These are phyloP conservation scores for Akanthomyces muscarius DNA, from an alignment of 2,329 filamentous ascomycete genomes.

Conservation along the genomic window DNA sequence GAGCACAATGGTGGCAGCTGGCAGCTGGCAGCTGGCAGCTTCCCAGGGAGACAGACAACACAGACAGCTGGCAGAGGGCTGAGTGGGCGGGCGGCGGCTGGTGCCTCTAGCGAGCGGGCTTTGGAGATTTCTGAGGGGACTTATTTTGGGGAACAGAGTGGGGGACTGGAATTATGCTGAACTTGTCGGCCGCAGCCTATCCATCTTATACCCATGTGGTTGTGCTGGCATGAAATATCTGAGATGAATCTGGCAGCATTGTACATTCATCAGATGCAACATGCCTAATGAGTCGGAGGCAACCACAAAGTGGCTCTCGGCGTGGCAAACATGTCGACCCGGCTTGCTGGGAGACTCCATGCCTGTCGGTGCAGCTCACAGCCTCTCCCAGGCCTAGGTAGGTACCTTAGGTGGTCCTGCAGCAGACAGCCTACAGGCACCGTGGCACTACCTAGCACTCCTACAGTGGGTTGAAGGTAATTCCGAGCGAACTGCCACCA, in stretches of 20 bases:
- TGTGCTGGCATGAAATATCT: no score
- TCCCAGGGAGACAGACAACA: no score
- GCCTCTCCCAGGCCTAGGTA: no score
- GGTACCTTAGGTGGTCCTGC: no score
- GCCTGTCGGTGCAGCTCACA: no score
- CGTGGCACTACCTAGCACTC: no score
- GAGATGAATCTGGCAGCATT: not conserved
- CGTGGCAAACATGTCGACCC: not conserved
- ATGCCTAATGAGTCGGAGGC: not conserved
- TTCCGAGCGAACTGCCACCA: no score
- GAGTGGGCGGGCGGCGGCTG: not conserved
- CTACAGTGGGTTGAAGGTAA: no score
- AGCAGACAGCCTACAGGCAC: no score
- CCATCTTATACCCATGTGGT: no score
- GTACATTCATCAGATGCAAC: not conserved
- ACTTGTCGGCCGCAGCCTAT: no score
- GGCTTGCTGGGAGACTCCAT: not conserved
- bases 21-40: not conserved
- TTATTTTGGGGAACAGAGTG: not conserved
- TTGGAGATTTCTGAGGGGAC: no score
- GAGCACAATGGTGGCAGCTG: not conserved
- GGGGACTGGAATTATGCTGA: not conserved
- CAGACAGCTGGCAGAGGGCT: not conserved
- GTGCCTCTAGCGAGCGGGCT: not conserved
- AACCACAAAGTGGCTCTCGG: not conserved